Evolutionary conservation across 2,329 filamentous ascomycete genomes (phyloP).

Genomic region (Alternaria consortialis): DNA sequence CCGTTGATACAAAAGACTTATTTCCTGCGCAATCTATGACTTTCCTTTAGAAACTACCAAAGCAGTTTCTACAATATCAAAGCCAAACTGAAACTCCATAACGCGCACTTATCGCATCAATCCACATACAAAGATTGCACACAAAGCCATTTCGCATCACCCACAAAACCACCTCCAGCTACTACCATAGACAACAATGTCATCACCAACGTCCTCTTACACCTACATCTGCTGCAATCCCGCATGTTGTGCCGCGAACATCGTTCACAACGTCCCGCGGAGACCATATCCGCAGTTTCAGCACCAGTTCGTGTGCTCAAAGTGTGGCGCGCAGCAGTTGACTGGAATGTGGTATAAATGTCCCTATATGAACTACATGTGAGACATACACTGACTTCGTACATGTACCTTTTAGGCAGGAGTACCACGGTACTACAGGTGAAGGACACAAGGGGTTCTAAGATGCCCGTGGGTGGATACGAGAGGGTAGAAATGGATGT

Average conservation of each 20-base stretch:
- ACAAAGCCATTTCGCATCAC: not conserved
- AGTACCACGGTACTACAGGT: conserved; percentile 2
- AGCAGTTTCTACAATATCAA: not conserved
- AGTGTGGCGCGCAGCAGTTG: conserved; percentile 9
- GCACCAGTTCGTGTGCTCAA: conserved; percentile 3
- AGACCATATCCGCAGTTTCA: conserved; percentile 14
- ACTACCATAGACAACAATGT: not conserved
- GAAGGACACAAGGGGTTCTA: not conserved
- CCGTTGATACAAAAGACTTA: not conserved
- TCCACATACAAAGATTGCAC: no score
- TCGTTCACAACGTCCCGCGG: conserved; percentile 5
- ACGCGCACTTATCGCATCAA: no score
- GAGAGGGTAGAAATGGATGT: not conserved
- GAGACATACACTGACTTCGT: no score
- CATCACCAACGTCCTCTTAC: conserved; percentile 1
- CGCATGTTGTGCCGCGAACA: conserved; percentile 1
- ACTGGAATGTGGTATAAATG: conserved; percentile 3
- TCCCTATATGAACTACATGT: no score
- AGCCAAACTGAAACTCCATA: not conserved
- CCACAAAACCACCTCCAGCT: not conserved
- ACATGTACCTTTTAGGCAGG: not conserved
- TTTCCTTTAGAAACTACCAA: not conserved
- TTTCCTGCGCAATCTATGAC: not conserved
- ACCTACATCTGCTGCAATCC: conserved; percentile 6
- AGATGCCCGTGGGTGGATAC: not conserved